Evolutionary conservation across 768 basidiomycete species (phyloP).

Genomic region (Phylloporus sp.): DNA sequence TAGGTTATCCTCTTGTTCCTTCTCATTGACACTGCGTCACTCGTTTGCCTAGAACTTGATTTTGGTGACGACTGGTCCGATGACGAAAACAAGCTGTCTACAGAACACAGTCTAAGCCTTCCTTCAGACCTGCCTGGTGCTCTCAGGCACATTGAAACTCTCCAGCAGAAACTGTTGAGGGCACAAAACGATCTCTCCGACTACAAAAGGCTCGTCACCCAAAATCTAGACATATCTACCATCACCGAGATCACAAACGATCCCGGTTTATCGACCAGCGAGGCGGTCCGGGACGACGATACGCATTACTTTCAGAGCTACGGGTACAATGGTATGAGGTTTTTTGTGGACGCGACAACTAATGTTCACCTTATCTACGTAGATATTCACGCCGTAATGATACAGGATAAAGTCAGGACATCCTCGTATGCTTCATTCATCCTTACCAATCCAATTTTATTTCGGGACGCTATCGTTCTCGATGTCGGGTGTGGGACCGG

Average conservation of each 20-base stretch:
- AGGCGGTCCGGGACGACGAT: slow-evolving; percentile 69
- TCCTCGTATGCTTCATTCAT: slow-evolving; percentile 92
- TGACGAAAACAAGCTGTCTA: slow-evolving; percentile 20
- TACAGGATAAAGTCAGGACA: slow-evolving; percentile 91
- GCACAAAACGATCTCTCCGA: slow-evolving; percentile 60
- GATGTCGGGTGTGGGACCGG: slow-evolving; percentile 98
- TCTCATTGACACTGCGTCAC: not conserved
- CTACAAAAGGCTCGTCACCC: slow-evolving; percentile 55
- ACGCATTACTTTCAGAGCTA: slow-evolving; percentile 93
- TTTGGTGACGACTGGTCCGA: slow-evolving; percentile 75
- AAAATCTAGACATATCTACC: slow-evolving; percentile 46
- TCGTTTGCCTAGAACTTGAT: slow-evolving; percentile 48
- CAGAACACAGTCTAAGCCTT: slow-evolving; percentile 1
- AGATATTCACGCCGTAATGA: slow-evolving; percentile 98
- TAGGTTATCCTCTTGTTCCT: slow-evolving; percentile 37
- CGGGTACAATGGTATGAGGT: slow-evolving; percentile 67
- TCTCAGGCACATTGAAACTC: slow-evolving; percentile 45
- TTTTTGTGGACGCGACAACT: not conserved
- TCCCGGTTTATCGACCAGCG: slow-evolving; percentile 21
- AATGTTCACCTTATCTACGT: not conserved
- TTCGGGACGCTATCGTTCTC: slow-evolving; percentile 82
- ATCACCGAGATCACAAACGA: slow-evolving; percentile 43
- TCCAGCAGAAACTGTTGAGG: slow-evolving; percentile 60
- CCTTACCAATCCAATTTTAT: slow-evolving; percentile 72
- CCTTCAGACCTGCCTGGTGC: slow-evolving; percentile 34